A percentile compares a stretch with the other conserved stretches of the same genome.
Conservation (phyloP, 257 asterid species). For the Salvia rosmarinus region DNA sequence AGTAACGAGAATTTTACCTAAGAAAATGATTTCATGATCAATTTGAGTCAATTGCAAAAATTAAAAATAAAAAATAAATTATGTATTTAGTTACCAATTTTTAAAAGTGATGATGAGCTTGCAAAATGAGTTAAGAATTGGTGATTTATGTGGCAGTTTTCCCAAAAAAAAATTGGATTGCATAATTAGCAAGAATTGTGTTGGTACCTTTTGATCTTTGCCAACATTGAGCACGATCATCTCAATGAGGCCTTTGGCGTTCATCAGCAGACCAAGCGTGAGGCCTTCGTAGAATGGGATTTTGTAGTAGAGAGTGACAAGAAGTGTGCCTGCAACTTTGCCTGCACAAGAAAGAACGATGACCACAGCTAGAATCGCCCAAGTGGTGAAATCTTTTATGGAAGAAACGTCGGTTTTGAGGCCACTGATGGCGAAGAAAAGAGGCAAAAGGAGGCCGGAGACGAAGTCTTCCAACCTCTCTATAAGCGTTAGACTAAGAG, state of each 20-base stretch:
- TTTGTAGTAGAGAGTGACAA: constrained; percentile 68
- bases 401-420: constrained; percentile 67
- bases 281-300: constrained; percentile 84
- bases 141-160: too few relatives aligned
- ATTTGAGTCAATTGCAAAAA: too few relatives aligned
- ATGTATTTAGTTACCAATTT: too few relatives aligned
- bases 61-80: too few relatives aligned
- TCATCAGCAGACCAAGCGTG: constrained; percentile 92
- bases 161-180: too few relatives aligned
- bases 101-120: too few relatives aligned
- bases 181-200: too few relatives aligned
- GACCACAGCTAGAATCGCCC: constrained; percentile 60
- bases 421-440: constrained; percentile 91
- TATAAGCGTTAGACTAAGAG: constrained; percentile 74
- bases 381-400: constrained; percentile 55
- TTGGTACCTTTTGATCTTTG: constrained; percentile 73
- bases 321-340: constrained; percentile 75
- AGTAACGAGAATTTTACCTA: too few relatives aligned
- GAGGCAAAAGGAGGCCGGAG: constrained; percentile 80
- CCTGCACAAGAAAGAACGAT: constrained; percentile 79
- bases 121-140: too few relatives aligned
- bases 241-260: constrained; percentile 92
- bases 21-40: too few relatives aligned
- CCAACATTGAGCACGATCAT: constrained; percentile 98
- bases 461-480: constrained; percentile 89